Base-by-base conservation (phyloP, 2,329 filamentous ascomycete genomes). In the Cordyceps javanica region DNA sequence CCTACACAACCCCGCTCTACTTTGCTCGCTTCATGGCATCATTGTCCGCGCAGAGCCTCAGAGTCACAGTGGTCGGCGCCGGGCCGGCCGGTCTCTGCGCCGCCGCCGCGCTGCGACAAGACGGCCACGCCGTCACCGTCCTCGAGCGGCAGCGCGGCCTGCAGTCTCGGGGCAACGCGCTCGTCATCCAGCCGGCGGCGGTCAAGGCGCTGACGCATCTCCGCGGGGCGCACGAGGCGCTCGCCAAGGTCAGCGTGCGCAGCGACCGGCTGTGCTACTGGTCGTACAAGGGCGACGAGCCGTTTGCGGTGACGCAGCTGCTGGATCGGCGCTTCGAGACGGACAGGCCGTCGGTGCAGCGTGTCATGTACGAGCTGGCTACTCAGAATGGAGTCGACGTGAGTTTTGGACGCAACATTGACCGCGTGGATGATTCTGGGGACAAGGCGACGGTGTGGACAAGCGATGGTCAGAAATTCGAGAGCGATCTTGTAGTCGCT, bases 241-340 rank as follows among this genome's bases (percentile, higher is more conserved):
- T 58, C 14, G 23, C 38, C 3, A n/a, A 30, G 5, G 56, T 54
- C 30, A 53, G 48, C 42, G 49, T 58, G 16, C 38, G 41, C 21
- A 53, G 48, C 41, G 49, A 54, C 32, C 21, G 8, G 16, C 56
- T 58, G 1, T 41, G 49, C 25, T 54, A 53, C 49, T 58, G 56
- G 56, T 58, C 56, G 21, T 58, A 54, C 41, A 23, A 44, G 26
- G 42, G 49, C 39, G 49, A 54, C 13, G 34, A 34, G 32, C 48
- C 56, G 6, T 58, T 58, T 34, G 42, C 49, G 7, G 23, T 5
- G 26, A 23, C 49, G 19, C 8, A 13, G 8, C 39, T 54, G 21
- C 8, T n/a, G 25, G 56, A 48, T 6, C 45, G 26, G 36, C 60
- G 60, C 8, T 62, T 62, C 45, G 58, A 60, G 50, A 61, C 46